phyloP scores from a whole-genome alignment of 1,284 basidiomycete genomes.

The Rhodotorula sp. region DNA sequence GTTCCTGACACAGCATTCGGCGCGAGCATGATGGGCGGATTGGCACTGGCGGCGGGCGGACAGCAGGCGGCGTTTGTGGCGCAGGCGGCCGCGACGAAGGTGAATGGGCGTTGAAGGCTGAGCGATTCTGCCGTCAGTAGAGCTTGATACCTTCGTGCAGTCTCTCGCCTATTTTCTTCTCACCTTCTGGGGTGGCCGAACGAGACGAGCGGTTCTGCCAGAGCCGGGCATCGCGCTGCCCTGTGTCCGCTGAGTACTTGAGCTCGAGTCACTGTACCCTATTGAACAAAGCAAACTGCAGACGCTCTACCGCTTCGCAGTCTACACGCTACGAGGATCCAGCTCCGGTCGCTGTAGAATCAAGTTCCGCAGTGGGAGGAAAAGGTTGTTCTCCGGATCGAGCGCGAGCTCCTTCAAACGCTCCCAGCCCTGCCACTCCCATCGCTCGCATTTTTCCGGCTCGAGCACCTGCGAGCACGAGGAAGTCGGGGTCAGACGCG shows the following conservation, averaged over 20 bases:
- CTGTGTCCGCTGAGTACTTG: no score
- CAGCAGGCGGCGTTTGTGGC: background rate
- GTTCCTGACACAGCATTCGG: conserved; percentile 54
- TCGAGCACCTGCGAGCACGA: conserved; percentile 42
- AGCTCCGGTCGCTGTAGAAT: conserved; percentile 20
- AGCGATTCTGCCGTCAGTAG: no score
- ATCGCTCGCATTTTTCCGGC: conserved; percentile 47
- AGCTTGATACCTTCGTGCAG: no score
- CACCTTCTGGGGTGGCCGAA: no score
- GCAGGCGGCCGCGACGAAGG: no score
- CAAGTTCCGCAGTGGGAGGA: conserved; percentile 34
- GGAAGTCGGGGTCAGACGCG: background rate
- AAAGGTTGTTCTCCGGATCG: conserved; percentile 31
- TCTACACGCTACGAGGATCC: background rate
- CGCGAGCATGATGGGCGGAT: conserved; percentile 37
- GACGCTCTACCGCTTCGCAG: no score
- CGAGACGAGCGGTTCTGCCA: no score
- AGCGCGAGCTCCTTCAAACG: conserved; percentile 36
- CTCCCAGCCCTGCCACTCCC: conserved; percentile 46
- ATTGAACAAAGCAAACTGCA: no score
- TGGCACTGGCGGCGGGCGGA: background rate
- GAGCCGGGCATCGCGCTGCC: no score
- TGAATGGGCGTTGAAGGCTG: no score
- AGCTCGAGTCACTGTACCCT: no score
- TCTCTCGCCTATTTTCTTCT: no score